Evolutionary conservation across 2,329 filamentous ascomycete species (phyloP), one percentile per base, ranked within the genome.

Genomic region (Gnomoniopsis sp.): DNA sequence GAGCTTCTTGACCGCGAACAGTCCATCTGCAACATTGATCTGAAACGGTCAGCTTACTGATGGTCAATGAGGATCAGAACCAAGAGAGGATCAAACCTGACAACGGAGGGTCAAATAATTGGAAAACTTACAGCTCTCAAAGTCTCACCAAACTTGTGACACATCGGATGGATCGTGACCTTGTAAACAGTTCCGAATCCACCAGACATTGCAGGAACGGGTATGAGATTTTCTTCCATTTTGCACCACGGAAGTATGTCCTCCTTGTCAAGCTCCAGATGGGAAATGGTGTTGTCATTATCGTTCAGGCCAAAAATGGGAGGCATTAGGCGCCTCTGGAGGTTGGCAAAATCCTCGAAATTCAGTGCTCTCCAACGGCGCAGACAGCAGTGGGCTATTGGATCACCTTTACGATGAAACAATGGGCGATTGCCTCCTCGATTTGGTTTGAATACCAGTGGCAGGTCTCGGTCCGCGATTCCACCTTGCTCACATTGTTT

Each of bases 1-100:
- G 6, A 58, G 10, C 14, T 15, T 54, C 33, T 58, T 58, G 4
- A 58, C 46, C 1, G 56, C 56, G 4, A 58, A 58, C 1, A 58
- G 6, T 1, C 56, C 56, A 2, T 17, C 34, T 10, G 56, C 33
- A n/a, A 58, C 56, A 33, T 58, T 50, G 46, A 58, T 58, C 56
- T 58, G n/a, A 0, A 2, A 34, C 3, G 21, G 30, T n/a, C 19
- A 1, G 17, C 56, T 21, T 54, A 49, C 56, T 19, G 50, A n/a
- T n/a, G n/a, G n/a, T n/a, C n/a, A n/a, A n/a, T n/a, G n/a, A n/a
- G n/a, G n/a, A n/a, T n/a, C n/a, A n/a, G n/a, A n/a, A n/a, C n/a
- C n/a, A n/a, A n/a, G n/a, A n/a, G n/a, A n/a, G n/a, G n/a, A n/a
- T n/a, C n/a, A n/a, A n/a, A n/a, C n/a, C n/a, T n/a, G n/a, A n/a